Conservation (phyloP, 2,329 filamentous ascomycete genomes). For the Lecanicillium sp. region DNA sequence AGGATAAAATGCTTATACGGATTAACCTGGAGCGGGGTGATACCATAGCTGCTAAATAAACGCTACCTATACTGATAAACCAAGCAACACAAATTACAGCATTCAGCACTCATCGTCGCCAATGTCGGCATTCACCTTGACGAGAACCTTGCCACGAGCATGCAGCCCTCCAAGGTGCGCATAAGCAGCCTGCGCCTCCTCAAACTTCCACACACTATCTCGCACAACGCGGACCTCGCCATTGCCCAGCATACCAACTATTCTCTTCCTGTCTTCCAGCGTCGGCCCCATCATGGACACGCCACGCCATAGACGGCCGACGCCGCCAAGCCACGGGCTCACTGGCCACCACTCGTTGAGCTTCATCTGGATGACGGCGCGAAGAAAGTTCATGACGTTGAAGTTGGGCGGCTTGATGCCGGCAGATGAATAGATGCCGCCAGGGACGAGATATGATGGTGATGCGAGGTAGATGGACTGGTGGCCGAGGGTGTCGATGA, state of each 20-base stretch:
- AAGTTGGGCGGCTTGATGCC: slow-evolving; percentile 29
- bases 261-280: slow-evolving; percentile 21
- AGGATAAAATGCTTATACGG: too few species aligned
- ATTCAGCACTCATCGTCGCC: slow-evolving; percentile 16
- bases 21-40: too few species aligned
- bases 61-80: too few species aligned
- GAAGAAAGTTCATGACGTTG: slow-evolving; percentile 20
- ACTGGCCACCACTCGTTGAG: slow-evolving; percentile 30
- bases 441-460: slow-evolving; percentile 28
- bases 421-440: slow-evolving; percentile 32
- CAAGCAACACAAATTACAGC: not conserved
- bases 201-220: slow-evolving; percentile 29
- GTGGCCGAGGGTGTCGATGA: slow-evolving; percentile 43
- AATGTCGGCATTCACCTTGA: slow-evolving; percentile 20
- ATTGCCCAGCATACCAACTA: slow-evolving; percentile 24
- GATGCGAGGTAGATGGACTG: slow-evolving; percentile 36
- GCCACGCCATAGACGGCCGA: slow-evolving; percentile 25
- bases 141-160: slow-evolving; percentile 30
- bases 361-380: slow-evolving; percentile 25
- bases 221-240: slow-evolving; percentile 27
- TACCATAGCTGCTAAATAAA: too few species aligned
- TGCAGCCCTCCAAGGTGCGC: slow-evolving; percentile 23
- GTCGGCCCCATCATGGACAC: slow-evolving; percentile 26
- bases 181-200: slow-evolving; percentile 28
- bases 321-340: slow-evolving; percentile 26